Evolutionary conservation across 1,284 basidiomycete genomes (phyloP).

Genomic region (Volvariella volvacea): DNA sequence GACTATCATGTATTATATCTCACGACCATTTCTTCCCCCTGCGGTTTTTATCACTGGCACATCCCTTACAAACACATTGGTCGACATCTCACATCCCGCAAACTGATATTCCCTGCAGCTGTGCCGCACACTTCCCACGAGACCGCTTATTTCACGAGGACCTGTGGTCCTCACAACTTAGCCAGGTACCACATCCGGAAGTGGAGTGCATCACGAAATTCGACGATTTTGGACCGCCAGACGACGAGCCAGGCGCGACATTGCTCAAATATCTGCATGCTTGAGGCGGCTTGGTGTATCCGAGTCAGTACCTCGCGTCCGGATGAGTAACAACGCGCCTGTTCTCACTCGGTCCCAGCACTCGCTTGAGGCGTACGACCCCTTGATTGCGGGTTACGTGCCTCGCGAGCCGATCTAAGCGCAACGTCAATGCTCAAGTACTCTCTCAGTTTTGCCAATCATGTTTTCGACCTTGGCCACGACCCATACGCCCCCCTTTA

Average conservation of each 20-base stretch:
- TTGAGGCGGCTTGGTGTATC: constrained; percentile 39
- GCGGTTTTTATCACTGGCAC: constrained; percentile 15
- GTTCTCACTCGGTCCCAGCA: constrained; percentile 43
- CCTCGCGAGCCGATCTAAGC: constrained; percentile 63
- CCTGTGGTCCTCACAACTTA: constrained; percentile 24
- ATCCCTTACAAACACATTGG: constrained; percentile 5
- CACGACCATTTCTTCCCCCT: constrained; percentile 16
- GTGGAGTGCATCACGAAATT: background rate
- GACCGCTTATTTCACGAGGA: constrained; percentile 18
- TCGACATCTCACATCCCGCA: constrained; percentile 10
- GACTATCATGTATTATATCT: constrained; percentile 39
- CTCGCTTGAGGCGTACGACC: constrained; percentile 63
- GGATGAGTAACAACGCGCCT: too few relatives aligned
- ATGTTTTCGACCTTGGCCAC: constrained; percentile 13
- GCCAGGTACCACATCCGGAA: background rate
- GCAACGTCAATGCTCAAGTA: constrained; percentile 30
- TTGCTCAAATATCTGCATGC: constrained; percentile 67
- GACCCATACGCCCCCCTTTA: constrained; percentile 21
- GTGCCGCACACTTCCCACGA: constrained; percentile 36
- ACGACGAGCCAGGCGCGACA: constrained; percentile 40
- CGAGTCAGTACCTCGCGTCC: background rate
- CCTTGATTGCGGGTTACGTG: constrained; percentile 69
- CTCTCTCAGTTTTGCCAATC: constrained; percentile 14
- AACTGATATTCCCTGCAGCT: constrained; percentile 34
- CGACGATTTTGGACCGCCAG: background rate